A percentile compares a stretch with the other conserved stretches of the same genome.
These are phyloP conservation scores for Calonectria montana DNA, from an alignment of 2,329 filamentous ascomycete species.

Conservation along the genomic window DNA sequence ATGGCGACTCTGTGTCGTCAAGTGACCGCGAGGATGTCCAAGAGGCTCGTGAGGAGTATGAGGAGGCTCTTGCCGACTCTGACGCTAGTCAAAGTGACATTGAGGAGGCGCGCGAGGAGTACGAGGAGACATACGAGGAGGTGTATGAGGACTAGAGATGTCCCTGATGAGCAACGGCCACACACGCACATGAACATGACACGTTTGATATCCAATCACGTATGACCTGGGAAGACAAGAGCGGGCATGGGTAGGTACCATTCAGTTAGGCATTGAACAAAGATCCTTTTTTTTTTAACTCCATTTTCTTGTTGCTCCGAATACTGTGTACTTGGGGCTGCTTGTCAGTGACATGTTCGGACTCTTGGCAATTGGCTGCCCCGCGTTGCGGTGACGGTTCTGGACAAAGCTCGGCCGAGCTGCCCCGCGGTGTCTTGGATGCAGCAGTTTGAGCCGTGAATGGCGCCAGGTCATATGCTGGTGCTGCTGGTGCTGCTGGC, in stretches of 20 bases:
- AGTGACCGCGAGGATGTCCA: conserved; percentile 56
- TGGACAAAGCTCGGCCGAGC: background rate
- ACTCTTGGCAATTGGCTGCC: background rate
- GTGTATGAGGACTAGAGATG: conserved; percentile 39
- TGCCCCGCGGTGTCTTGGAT: background rate
- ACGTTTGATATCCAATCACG: conserved; percentile 33
- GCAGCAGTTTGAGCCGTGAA: background rate
- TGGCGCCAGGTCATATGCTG: background rate
- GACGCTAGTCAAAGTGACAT: conserved; percentile 64
- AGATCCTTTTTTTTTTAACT: background rate
- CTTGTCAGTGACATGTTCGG: conserved; percentile 1
- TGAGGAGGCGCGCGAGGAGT: conserved; percentile 64
- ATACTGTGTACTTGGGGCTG: background rate
- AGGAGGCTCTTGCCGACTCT: conserved; percentile 57
- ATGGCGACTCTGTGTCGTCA: conserved; percentile 55
- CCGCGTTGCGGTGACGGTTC: background rate
- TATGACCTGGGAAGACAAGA: conserved; percentile 21
- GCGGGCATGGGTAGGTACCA: conserved; percentile 14
- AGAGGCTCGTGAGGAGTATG: conserved; percentile 56
- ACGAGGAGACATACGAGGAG: conserved; percentile 51
- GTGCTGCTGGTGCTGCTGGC: background rate
- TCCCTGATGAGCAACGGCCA: conserved; percentile 25
- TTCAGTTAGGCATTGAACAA: conserved; percentile 11
- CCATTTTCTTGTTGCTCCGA: background rate
- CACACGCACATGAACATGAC: conserved; percentile 27